phyloP scores from a whole-genome alignment of 2,329 filamentous ascomycete genomes.

The Diaporthe ampelina region DNA sequence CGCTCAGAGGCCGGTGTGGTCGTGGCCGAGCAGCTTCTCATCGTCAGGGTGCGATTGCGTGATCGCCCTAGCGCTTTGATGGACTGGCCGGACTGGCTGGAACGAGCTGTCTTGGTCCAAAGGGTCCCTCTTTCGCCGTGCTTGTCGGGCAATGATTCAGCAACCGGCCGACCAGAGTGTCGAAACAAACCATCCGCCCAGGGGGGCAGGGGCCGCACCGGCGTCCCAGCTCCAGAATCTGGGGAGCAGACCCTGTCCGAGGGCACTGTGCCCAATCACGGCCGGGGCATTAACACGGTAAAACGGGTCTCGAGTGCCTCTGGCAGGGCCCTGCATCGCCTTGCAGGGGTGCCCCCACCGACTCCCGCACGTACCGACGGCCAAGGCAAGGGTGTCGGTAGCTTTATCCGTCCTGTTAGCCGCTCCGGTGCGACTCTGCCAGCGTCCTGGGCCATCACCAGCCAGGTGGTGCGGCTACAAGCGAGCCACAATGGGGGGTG shows the following conservation, averaged over 20 bases:
- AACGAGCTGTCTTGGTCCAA: neutral
- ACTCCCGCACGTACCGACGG: conserved; percentile 46
- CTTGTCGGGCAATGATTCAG: conserved; percentile 28
- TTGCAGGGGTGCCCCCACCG: conserved; percentile 37
- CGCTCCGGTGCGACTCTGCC: neutral
- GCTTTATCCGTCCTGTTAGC: conserved; percentile 19
- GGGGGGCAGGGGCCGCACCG: conserved; percentile 22
- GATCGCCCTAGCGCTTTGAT: conserved; percentile 40
- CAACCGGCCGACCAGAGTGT: conserved; percentile 16
- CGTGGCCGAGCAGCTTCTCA: conserved; percentile 34
- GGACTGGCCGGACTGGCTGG: conserved; percentile 32
- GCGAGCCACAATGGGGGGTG: too few relatives aligned
- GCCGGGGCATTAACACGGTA: conserved; percentile 39
- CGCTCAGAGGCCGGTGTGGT: conserved; percentile 16
- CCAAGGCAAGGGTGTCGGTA: conserved; percentile 43
- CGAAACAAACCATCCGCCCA: conserved; percentile 27
- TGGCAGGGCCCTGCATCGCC: conserved; percentile 26
- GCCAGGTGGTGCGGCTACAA: neutral
- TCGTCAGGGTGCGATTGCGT: conserved; percentile 41
- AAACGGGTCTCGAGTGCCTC: conserved; percentile 22
- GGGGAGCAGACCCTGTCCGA: conserved; percentile 33
- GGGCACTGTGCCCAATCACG: conserved; percentile 34
- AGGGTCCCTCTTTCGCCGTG: conserved; percentile 5
- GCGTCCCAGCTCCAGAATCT: conserved; percentile 40
- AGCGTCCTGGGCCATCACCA: too few relatives aligned